Evolutionary conservation across 1,139 yeast species (phyloP).

Genomic region (Magnusiomyces magnusii): DNA sequence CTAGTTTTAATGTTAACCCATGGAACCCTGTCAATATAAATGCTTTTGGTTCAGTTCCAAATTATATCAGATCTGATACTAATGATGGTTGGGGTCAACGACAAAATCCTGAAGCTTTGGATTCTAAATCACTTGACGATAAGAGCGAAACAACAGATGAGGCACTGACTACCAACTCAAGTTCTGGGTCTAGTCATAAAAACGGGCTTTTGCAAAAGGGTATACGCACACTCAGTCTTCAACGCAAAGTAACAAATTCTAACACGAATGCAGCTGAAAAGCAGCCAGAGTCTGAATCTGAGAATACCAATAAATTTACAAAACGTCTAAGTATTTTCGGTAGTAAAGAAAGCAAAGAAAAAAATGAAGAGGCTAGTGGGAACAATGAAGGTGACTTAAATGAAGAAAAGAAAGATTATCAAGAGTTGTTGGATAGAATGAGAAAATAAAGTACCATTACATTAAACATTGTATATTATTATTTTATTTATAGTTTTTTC

Average conservation of each 20-base stretch:
- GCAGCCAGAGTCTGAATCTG: conserved; percentile 6
- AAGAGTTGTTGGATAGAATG: conserved; percentile 3
- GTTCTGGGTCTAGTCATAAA: conserved; percentile 11
- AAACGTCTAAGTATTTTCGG: conserved; percentile 29
- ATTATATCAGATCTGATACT: neutral
- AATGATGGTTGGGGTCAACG: neutral
- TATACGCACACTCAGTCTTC: conserved; percentile 26
- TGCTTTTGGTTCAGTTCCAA: neutral
- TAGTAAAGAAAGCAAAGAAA: conserved; percentile 21
- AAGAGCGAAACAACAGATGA: neutral
- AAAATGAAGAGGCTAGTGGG: conserved; percentile 1
- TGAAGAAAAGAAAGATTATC: conserved; percentile 12
- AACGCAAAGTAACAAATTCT: conserved; percentile 1
- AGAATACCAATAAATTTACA: conserved; percentile 22
- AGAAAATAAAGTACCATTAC: too few relatives aligned
- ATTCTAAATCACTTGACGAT: neutral
- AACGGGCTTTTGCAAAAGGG: conserved; percentile 28
- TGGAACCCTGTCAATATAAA: neutral
- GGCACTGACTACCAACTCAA: neutral
- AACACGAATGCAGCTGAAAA: conserved; percentile 8
- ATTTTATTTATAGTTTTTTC: neutral
- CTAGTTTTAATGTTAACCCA: neutral
- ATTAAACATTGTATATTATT: neutral
- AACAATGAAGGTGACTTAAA: conserved; percentile 4
- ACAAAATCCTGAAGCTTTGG: neutral